These are phyloP conservation scores for Alternaria sp. DNA, from an alignment of 2,329 filamentous ascomycete genomes.

Conservation along the genomic window DNA sequence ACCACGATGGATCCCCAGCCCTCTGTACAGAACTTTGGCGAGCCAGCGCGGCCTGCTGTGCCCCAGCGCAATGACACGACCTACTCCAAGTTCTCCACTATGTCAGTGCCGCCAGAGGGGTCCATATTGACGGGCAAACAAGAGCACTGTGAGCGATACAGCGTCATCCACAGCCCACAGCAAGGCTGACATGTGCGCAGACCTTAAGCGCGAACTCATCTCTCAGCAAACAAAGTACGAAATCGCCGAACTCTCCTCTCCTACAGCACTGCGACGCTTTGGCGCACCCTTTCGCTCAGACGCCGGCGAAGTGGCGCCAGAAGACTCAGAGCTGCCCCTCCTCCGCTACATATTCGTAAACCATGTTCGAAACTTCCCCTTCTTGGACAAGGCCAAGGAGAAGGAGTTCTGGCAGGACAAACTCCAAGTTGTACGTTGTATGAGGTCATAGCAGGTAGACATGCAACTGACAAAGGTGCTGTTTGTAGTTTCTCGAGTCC, in stretches of 20 bases:
- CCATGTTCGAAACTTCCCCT: conserved; percentile 97
- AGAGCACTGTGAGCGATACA: conserved; percentile 79
- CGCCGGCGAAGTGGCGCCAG: conserved; percentile 87
- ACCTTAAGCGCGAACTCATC: conserved; percentile 95
- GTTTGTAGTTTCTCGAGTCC: conserved; percentile 83
- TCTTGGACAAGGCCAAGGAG: conserved; percentile 93
- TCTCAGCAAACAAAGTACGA: conserved; percentile 88
- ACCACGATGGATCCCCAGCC: conserved; percentile 42
- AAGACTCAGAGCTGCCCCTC: conserved; percentile 93
- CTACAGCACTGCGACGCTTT: conserved; percentile 92
- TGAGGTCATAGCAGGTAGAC: conserved; percentile 12
- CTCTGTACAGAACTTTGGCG: conserved; percentile 30
- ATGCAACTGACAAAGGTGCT: conserved; percentile 29
- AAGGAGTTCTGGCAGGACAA: conserved; percentile 99
- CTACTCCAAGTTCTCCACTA: conserved; percentile 52
- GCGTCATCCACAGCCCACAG: neutral
- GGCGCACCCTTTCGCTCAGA: conserved; percentile 95
- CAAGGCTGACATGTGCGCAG: conserved; percentile 57
- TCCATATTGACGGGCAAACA: conserved; percentile 89
- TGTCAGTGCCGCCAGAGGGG: conserved; percentile 61
- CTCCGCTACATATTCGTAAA: conserved; percentile 97
- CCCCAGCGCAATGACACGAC: conserved; percentile 42
- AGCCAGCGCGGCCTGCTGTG: conserved; percentile 32
- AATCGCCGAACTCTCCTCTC: conserved; percentile 90
- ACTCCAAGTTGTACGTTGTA: conserved; percentile 79